Evolutionary conservation across 1,284 basidiomycete species (phyloP).

Genomic region (Cutaneotrichosporon cyanovorans): DNA sequence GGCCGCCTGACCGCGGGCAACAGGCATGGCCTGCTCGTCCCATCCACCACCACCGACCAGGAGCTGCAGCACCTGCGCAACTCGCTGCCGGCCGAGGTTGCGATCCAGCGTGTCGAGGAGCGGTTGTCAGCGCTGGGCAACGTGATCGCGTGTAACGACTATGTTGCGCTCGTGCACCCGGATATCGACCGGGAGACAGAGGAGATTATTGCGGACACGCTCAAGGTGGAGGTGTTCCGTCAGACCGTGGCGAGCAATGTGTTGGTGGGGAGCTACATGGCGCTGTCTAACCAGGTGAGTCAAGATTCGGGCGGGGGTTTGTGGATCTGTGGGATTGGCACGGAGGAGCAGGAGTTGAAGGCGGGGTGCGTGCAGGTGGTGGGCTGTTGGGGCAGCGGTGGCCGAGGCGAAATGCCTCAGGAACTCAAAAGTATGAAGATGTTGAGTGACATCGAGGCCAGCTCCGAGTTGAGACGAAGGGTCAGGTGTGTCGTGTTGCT

Average conservation of each 20-base stretch:
- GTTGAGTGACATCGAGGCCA: too few relatives aligned
- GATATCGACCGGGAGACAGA: slow-evolving; percentile 98
- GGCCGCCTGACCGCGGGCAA: slow-evolving; percentile 92
- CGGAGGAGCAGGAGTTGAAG: too few relatives aligned
- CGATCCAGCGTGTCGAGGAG: slow-evolving; percentile 94
- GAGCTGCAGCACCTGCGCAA: slow-evolving; percentile 97
- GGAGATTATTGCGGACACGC: slow-evolving; percentile 97
- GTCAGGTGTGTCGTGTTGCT: too few relatives aligned
- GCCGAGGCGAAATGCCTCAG: too few relatives aligned
- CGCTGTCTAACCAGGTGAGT: slow-evolving; percentile 65
- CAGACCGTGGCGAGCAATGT: slow-evolving; percentile 97
- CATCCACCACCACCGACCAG: slow-evolving; percentile 92
- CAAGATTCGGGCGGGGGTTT: not conserved
- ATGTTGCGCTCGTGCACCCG: slow-evolving; percentile 93
- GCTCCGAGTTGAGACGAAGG: too few relatives aligned
- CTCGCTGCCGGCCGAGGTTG: slow-evolving; percentile 82
- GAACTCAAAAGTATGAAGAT: too few relatives aligned
- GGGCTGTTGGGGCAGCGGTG: too few relatives aligned
- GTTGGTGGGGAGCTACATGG: slow-evolving; percentile 91
- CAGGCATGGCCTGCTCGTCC: slow-evolving; percentile 91
- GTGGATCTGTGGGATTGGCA: too few relatives aligned
- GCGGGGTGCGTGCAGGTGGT: too few relatives aligned
- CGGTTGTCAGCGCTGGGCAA: slow-evolving; percentile 93
- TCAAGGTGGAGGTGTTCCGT: slow-evolving; percentile 98
- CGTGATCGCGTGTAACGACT: slow-evolving; percentile 97